phyloP scores from a whole-genome alignment of 305 asterid species.

The Nicotiana rustica region DNA sequence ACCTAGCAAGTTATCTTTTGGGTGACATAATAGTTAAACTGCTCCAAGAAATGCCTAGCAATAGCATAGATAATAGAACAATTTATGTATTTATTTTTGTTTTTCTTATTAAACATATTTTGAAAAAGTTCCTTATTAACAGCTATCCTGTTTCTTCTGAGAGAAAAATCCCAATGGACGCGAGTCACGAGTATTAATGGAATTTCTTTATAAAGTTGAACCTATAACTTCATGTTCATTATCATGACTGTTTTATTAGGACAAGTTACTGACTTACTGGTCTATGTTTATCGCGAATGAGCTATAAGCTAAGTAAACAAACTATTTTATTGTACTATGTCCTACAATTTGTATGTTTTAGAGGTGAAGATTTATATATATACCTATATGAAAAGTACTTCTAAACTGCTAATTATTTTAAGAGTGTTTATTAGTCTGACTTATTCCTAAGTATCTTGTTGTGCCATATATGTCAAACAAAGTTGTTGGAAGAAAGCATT shows the following conservation, averaged over 20 bases:
- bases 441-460: not conserved
- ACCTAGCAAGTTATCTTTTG: not conserved
- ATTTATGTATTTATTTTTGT: not conserved
- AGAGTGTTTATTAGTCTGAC: not conserved
- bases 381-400: not conserved
- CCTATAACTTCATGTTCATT: too few species aligned
- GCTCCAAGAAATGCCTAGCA: not conserved
- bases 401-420: conserved; percentile 8
- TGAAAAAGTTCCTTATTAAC: too few species aligned
- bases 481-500: not conserved
- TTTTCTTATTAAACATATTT: not conserved
- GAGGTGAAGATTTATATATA: not conserved
- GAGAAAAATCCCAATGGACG: not conserved
- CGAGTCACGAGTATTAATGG: not conserved
- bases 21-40: not conserved
- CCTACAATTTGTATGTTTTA: not conserved
- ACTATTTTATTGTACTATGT: too few species aligned
- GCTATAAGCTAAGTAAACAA: too few species aligned
- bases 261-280: too few species aligned
- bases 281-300: too few species aligned
- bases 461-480: too few species aligned
- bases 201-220: too few species aligned
- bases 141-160: too few species aligned
- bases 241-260: too few species aligned
- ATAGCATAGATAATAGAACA: not conserved